These are phyloP conservation scores for Pistacia vera DNA, from an alignment of 345 rosid genomes.

Conservation along the genomic window DNA sequence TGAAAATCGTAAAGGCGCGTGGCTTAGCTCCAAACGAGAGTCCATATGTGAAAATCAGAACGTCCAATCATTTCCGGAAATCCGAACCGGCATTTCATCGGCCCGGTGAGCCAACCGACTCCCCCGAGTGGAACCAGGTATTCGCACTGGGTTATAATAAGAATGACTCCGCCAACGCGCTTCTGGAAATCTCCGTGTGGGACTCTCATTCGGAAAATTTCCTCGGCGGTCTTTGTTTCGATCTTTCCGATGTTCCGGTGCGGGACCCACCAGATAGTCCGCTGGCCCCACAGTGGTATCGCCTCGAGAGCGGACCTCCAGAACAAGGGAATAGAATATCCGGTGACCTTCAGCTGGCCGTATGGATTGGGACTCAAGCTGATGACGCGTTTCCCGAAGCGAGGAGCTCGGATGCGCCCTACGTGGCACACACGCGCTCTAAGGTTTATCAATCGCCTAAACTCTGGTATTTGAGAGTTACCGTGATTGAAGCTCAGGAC, in stretches of 20 bases:
- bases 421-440: conserved; percentile 82
- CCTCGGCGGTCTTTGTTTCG: conserved; percentile 88
- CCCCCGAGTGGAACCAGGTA: conserved; percentile 89
- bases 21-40: conserved; percentile 57
- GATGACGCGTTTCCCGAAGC: conserved; percentile 97
- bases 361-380: conserved; percentile 94
- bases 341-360: conserved; percentile 92
- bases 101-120: conserved; percentile 60
- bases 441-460: conserved; percentile 96
- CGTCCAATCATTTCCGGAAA: conserved; percentile 43
- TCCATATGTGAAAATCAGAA: conserved; percentile 69
- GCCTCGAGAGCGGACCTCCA: conserved; percentile 58
- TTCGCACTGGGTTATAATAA: conserved; percentile 65
- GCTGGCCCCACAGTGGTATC: conserved; percentile 90
- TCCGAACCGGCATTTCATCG: conserved; percentile 63
- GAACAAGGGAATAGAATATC: conserved; percentile 51
- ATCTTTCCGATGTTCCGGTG: conserved; percentile 82
- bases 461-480: conserved; percentile 88
- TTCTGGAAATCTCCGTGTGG: conserved; percentile 88
- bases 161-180: conserved; percentile 50
- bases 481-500: conserved; percentile 90
- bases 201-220: conserved; percentile 69
- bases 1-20: conserved; percentile 78
- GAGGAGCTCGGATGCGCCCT: conserved; percentile 84
- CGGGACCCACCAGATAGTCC: conserved; percentile 93